A percentile compares a stretch with the other conserved stretches of the same genome.
Evolutionary conservation across 176 grass and related monocot genomes (phyloP).

Genomic region (Oryza glaberrima): DNA sequence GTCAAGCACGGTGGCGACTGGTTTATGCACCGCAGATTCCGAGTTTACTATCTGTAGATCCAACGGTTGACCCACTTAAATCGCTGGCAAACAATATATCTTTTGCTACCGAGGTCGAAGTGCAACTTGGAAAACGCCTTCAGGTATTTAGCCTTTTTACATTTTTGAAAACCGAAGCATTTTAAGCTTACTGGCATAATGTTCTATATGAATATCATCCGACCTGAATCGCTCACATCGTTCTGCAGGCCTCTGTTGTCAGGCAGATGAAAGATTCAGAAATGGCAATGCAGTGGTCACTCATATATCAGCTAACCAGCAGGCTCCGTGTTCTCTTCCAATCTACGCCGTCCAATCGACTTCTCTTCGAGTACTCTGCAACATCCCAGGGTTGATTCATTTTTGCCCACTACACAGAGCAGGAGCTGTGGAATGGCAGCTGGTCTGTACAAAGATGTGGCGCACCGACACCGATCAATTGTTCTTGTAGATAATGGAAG

Average conservation of each 20-base stretch:
- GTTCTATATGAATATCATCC: not conserved
- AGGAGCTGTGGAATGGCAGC: not conserved
- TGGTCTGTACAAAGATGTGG: conserved; percentile 25
- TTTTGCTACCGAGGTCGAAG: conserved; percentile 94
- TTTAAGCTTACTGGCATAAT: conserved; percentile 24
- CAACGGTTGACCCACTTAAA: conserved; percentile 91
- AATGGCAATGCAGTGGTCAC: conserved; percentile 95
- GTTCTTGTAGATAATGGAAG: conserved; percentile 51
- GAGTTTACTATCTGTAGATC: conserved; percentile 92
- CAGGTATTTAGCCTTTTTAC: conserved; percentile 56
- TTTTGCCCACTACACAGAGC: conserved; percentile 19
- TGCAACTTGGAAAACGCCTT: conserved; percentile 88
- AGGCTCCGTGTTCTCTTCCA: conserved; percentile 93
- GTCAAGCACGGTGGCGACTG: conserved; percentile 90
- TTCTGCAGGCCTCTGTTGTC: conserved; percentile 88
- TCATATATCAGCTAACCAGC: conserved; percentile 86
- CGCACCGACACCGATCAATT: conserved; percentile 5
- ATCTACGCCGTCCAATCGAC: conserved; percentile 91
- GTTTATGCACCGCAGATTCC: conserved; percentile 95
- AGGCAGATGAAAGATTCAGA: conserved; percentile 99
- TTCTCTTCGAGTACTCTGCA: conserved; percentile 96
- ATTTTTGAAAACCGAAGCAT: conserved; percentile 4
- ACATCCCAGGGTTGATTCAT: conserved; percentile 74
- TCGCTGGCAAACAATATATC: conserved; percentile 96
- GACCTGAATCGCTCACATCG: not conserved